Evolutionary conservation across 2,329 filamentous ascomycete species (phyloP), one percentile per base, ranked within the genome.

Genomic region (Fusarium falciforme): DNA sequence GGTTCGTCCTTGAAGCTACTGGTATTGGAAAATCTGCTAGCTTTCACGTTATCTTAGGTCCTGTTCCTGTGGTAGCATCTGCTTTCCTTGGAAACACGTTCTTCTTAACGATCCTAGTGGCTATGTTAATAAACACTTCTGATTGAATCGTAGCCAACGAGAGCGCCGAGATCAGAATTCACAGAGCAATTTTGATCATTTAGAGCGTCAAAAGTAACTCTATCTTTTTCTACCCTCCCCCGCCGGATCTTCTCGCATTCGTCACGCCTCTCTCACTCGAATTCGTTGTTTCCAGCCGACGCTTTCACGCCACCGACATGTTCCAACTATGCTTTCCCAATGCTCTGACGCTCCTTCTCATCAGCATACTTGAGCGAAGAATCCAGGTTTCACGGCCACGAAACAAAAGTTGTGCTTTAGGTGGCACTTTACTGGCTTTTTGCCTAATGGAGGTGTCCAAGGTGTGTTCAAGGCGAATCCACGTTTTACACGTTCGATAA

Each of bases 11-110:
- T 0, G 92, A 93, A 71, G 92, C 86, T 16, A 87, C 85, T 0
- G 86, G 86, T 0, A 87, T 88, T 40, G 84, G 86, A 62, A 81
- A 83, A 44, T 83, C 83, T 0, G 80, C 80, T 4, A 87, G 90
- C 40, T 92, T 93, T 80, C 91, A 93, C 78, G 84, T 88, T 80
- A 82, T 92, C n/a, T 85, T 93, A 1, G 92, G 92, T 0, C 92
- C 92, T 0, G 84, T 88, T 0, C 84, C 93, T 6, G 93, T 93
- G 86, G 87, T 93, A 61, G 86, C 89, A 2, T 94, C 93, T 80
- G 91, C 92, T 3, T 93, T 93, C 75, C 84, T 94, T 5, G 92
- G 92, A 38, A 93, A 94, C 79, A 93, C 91, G 0, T 85, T 94
- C 22, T 93, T 94, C 9, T 54, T 70, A 2, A 70, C 83, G 82